Percentiles rank a stretch among this genome's conserved stretches.
Evolutionary conservation across 805 yeast species (phyloP).

Genomic region (Sugiyamaella lignohabitans): DNA sequence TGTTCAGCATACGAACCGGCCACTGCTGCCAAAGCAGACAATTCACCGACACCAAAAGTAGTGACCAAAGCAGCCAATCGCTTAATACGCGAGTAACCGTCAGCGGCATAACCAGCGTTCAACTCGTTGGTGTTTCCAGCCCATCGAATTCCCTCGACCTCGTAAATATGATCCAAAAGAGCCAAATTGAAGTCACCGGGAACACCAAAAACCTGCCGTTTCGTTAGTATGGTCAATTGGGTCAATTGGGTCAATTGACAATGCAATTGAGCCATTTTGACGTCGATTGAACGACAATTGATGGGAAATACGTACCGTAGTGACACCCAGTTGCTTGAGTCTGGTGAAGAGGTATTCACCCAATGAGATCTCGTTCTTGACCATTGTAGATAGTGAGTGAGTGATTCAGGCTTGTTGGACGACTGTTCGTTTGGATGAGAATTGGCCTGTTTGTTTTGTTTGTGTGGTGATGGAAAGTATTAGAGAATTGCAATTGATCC

Average conservation of each 20-base stretch:
- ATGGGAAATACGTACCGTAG: constrained; percentile 31
- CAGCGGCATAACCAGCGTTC: constrained; percentile 85
- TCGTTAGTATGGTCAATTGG: constrained; percentile 2
- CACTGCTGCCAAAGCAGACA: constrained; percentile 75
- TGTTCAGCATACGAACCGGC: constrained; percentile 89
- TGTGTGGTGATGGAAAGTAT: no score
- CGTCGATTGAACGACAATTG: no score
- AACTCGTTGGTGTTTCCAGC: constrained; percentile 87
- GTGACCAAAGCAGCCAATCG: constrained; percentile 70
- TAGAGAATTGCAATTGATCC: no score
- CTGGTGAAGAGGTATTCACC: constrained; percentile 78
- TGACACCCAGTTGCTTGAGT: constrained; percentile 62
- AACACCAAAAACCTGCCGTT: constrained; percentile 43
- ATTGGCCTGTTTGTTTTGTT: no score
- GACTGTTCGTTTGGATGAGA: no score
- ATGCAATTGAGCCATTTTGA: neutral
- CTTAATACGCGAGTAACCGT: constrained; percentile 79
- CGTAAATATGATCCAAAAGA: constrained; percentile 61
- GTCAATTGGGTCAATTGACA: neutral
- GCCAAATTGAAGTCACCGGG: constrained; percentile 57
- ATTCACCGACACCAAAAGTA: constrained; percentile 89
- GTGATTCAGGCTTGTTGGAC: no score
- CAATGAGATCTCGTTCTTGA: constrained; percentile 38
- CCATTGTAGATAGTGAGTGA: neutral
- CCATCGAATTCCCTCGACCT: constrained; percentile 61